phyloP scores from a whole-genome alignment of 2,329 filamentous ascomycete genomes.

The Apiospora rasikravindrae region DNA sequence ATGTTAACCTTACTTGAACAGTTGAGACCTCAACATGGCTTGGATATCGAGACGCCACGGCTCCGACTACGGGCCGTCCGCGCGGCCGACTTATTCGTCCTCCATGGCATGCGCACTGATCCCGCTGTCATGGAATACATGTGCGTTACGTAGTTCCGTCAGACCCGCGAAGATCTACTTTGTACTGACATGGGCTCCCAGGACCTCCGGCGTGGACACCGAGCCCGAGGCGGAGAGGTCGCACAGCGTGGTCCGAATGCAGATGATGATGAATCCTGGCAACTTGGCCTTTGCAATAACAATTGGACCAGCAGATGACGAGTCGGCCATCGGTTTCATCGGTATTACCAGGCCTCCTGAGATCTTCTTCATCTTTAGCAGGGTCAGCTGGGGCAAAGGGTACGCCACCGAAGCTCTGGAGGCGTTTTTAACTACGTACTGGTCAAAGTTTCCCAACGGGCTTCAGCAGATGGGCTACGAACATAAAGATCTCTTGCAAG shows the following conservation, averaged over 20 bases:
- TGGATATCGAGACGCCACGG: conserved; percentile 14
- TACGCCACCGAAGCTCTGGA: conserved; percentile 18
- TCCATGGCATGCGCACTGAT: conserved; percentile 2
- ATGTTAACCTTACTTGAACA: not conserved
- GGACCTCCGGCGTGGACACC: conserved; percentile 1
- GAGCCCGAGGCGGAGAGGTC: conserved; percentile 3
- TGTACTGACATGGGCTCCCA: not conserved
- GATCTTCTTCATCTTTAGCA: conserved; percentile 7
- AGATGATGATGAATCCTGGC: not conserved
- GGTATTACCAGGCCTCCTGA: conserved; percentile 2
- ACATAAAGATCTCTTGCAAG: not conserved
- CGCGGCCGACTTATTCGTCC: conserved; percentile 49
- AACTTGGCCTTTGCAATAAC: not conserved
- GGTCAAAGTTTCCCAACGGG: not conserved
- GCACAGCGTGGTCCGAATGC: not conserved
- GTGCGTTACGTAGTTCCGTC: not conserved
- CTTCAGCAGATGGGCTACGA: not conserved
- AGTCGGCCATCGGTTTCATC: not conserved
- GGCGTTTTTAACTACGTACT: conserved; percentile 11
- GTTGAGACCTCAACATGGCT: not conserved
- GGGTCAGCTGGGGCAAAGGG: conserved; percentile 2
- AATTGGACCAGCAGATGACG: too few species aligned
- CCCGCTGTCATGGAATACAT: conserved; percentile 17
- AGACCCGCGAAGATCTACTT: fast-evolving
- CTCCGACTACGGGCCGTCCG: conserved; percentile 40